These are phyloP conservation scores for Backusella tarrabulga DNA, from an alignment of 192 early-diverging fungal genomes.

Conservation along the genomic window DNA sequence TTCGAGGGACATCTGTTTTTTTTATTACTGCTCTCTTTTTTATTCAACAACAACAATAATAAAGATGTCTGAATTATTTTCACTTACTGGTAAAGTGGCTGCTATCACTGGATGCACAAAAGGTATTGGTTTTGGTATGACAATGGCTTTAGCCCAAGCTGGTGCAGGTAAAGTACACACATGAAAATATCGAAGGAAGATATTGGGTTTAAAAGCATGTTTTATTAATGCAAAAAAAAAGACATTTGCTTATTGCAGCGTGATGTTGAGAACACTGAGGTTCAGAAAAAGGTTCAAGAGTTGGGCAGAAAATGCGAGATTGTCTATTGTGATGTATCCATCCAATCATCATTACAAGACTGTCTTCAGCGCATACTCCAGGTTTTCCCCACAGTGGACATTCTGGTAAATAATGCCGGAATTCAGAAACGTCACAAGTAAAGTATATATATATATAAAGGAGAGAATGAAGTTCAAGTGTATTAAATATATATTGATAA, in stretches of 20 bases:
- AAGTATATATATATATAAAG: neutral
- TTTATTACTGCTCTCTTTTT: neutral
- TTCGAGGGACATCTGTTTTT: neutral
- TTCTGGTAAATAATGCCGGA: neutral
- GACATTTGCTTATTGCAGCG: neutral
- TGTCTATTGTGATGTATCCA: neutral
- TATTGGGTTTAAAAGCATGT: neutral
- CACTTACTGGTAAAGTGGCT: constrained; percentile 21
- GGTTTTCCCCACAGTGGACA: neutral
- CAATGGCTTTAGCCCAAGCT: constrained; percentile 25
- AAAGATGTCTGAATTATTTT: constrained; percentile 17
- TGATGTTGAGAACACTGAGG: neutral
- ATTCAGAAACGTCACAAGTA: neutral
- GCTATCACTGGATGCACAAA: constrained; percentile 22
- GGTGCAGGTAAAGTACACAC: constrained; percentile 25
- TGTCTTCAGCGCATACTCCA: constrained; percentile 1
- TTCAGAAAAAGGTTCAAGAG: neutral
- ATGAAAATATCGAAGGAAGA: neutral
- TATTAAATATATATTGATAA: neutral
- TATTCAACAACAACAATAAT: neutral
- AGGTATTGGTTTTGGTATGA: constrained; percentile 25
- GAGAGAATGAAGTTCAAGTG: neutral
- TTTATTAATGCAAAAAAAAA: neutral
- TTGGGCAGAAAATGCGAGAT: neutral
- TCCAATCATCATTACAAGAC: neutral